Base-by-base conservation (phyloP, 1,284 basidiomycete species). In the Boletus hoseneyae region DNA sequence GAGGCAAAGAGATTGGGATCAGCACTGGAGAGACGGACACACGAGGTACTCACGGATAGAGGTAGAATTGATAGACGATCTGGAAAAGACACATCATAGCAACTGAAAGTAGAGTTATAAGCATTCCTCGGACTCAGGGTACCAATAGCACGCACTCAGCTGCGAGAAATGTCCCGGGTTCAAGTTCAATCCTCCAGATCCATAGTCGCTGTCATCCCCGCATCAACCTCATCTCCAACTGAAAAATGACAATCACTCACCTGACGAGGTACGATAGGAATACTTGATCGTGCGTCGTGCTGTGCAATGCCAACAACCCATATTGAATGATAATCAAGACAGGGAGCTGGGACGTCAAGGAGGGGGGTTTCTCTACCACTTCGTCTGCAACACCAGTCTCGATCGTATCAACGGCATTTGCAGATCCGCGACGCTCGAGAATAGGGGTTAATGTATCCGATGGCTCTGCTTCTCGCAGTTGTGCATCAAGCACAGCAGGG, bases 201-300 rank as follows among this genome's bases (percentile, higher is more conserved):
- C 71, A 61, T 85, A 88, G 62, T 85, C 79, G 25, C 88, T 90
- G 60, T 39, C 42, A 8, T 51, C 33, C 23, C 55, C 4, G 23
- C 37, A 51, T 56, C 29, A 45, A 41, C 11, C 27, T 15, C 25
- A 18, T 32, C 2, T 3, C 13, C 30, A 32, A 18, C 6, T 2
- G 5, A 13, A 37, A 51, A 39, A 46, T 3, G 23, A 48, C 1
- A 19, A 1, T 27, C 4, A 77, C 85, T 73, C 56, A 90, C 88
- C 86, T 83, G 48, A 90, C 86, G 30, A 90, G 80, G 66, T 91
- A 91, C 2, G 85, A 85, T 67, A 90, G 79, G 69, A 91, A 91
- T 18, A 91, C 70, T 65, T 91, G 89, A 70, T 91, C 88, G 60
- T 91, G 89, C 3, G 87, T 89, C n/a, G 89, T 91, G 34, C 79